phyloP scores from a whole-genome alignment of 1,284 basidiomycete species.

The Puccinia horiana region DNA sequence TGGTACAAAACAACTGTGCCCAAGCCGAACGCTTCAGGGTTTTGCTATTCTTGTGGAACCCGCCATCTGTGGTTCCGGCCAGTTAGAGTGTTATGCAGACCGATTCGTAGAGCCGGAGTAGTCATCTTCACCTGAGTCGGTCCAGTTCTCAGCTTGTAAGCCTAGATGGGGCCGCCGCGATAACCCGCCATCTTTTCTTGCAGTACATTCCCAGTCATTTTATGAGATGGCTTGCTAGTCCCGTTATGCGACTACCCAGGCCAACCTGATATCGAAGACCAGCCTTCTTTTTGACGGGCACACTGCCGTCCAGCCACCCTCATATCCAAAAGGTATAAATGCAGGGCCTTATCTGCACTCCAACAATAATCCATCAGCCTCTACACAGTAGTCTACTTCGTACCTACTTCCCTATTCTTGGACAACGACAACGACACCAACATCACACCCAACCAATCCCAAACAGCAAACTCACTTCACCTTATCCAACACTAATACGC shows the following conservation, averaged over 20 bases:
- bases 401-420: not conserved
- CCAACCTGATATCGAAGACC: not conserved
- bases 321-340: constrained; percentile 9
- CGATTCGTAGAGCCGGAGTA: not conserved
- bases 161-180: not conserved
- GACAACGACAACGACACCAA: not conserved
- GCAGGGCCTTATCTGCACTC: not conserved
- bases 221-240: constrained; percentile 4
- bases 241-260: not conserved
- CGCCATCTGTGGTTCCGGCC: not conserved
- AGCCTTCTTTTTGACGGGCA: not conserved
- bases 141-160: not conserved
- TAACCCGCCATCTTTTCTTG: constrained; percentile 7
- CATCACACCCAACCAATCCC: not conserved
- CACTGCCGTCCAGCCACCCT: not conserved
- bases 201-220: not conserved
- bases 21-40: not conserved
- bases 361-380: not conserved
- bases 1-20: not conserved
- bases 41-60: not conserved
- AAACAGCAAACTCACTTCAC: not conserved
- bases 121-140: not conserved
- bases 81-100: not conserved
- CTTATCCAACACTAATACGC: not conserved
- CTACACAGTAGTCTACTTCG: not conserved